Evolutionary conservation across 345 rosid genomes (phyloP), one percentile per base, ranked within the genome.

Genomic region (Schrenkiella parvula): DNA sequence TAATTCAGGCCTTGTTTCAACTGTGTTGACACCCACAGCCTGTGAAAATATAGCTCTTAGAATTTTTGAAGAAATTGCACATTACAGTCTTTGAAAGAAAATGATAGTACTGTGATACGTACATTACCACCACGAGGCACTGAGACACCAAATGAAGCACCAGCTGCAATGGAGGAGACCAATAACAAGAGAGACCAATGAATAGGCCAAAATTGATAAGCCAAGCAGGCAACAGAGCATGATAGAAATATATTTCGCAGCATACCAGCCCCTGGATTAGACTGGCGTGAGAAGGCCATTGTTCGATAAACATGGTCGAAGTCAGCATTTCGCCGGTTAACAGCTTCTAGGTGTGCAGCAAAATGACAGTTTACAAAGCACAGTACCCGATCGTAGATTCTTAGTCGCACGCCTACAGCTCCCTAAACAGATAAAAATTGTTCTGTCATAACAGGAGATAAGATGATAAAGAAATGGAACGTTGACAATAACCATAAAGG

Each of bases 301-400:
- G 83, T 83, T 62, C 82, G 88, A 80, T 79, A 89, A 38, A 89
- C 87, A 71, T 88, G 93, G 75, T 89, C 91, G 48, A 89, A 89
- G 75, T 89, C 96, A 28, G 91, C 88, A 78, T 89, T 89, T 11
- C 96, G 85, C 22, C 89, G 83, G 68, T 68, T 82, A 46, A 88
- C 91, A 67, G 96, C 96, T 66, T 88, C 96, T 50, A 86, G 70
- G 83, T 89, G 96, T 21, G 96, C 96, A 55, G 96, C 96, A 76
- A 89, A 82, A 71, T 89, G 96, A 74, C 96, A 89, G 57, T 89
- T 89, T 53, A 86, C 89, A 82, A 89, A 89, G 87, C 93, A 87
- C 79, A 89, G 70, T 57, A 84, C 62, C 73, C 96, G 84, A 76
- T 89, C 91, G 64, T 81, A 85, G 14, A 89, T 82, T 79, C 93